Evolutionary conservation across 805 yeast genomes (phyloP).

Genomic region (Suhomyces prunicola): DNA sequence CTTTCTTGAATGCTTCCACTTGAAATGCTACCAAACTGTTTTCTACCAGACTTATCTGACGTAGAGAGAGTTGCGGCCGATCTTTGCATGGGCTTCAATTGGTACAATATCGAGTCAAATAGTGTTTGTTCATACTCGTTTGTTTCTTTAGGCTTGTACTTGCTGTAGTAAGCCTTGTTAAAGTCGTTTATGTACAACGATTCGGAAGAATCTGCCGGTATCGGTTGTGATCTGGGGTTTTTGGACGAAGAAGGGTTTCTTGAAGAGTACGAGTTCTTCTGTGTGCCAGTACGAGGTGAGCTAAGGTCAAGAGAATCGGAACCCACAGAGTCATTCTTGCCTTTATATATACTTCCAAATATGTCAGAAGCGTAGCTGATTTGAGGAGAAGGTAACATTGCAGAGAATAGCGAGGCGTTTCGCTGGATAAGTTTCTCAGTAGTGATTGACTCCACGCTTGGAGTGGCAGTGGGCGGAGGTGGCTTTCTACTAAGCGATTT

Average conservation of each 20-base stretch:
- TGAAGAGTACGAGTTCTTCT: background rate
- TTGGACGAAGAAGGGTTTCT: background rate
- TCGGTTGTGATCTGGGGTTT: background rate
- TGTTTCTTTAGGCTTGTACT: constrained; percentile 9
- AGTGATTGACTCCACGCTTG: constrained; percentile 16
- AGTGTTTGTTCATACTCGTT: constrained; percentile 9
- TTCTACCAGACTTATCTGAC: constrained; percentile 9
- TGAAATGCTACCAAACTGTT: background rate
- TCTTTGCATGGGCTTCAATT: constrained; percentile 29
- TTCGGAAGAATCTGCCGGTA: background rate
- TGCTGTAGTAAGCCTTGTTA: constrained; percentile 18
- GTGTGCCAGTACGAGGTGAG: background rate
- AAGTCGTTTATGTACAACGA: constrained; percentile 18
- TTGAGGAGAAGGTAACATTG: constrained; percentile 39
- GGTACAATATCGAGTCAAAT: constrained; percentile 18
- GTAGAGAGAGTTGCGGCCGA: constrained; percentile 32
- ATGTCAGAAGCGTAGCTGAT: constrained; percentile 30
- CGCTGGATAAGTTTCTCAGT: constrained; percentile 30
- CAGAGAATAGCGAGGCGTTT: constrained; percentile 30
- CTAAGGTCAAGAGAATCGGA: background rate
- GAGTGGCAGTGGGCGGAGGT: background rate
- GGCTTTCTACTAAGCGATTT: background rate
- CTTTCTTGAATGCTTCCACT: background rate
- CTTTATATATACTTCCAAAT: constrained; percentile 19
- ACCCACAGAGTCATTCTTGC: background rate